Percentiles rank a stretch among this genome's conserved stretches.
phyloP scores from a whole-genome alignment of 2,329 filamentous ascomycete species.

The Aspergillus pseudoterreus region DNA sequence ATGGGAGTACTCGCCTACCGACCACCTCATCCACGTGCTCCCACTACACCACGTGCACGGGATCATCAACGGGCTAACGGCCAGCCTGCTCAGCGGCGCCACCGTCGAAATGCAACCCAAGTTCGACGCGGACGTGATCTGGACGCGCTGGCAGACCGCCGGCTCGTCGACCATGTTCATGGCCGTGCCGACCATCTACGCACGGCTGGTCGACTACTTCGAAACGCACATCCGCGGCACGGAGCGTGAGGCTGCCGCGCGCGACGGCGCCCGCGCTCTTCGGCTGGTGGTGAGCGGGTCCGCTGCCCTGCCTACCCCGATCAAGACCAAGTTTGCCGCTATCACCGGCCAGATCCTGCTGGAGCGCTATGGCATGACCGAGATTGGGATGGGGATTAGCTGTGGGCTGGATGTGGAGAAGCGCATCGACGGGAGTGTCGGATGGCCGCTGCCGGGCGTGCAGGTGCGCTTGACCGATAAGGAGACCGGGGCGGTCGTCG shows the following conservation, averaged over 20 bases:
- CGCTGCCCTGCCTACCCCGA: constrained; percentile 40
- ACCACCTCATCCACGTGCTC: constrained; percentile 48
- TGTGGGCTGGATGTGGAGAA: constrained; percentile 39
- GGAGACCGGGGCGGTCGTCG: constrained; percentile 32
- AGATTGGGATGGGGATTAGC: constrained; percentile 49
- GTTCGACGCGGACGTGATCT: constrained; percentile 44
- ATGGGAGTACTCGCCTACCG: constrained; percentile 30
- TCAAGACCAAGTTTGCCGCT: constrained; percentile 38
- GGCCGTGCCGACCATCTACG: constrained; percentile 52
- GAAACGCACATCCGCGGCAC: constrained; percentile 37
- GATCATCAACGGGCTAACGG: constrained; percentile 48
- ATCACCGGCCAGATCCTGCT: constrained; percentile 43
- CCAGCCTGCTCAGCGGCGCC: constrained; percentile 44
- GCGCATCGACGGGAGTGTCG: constrained; percentile 47
- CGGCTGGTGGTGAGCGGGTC: constrained; percentile 42
- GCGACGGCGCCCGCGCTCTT: constrained; percentile 31
- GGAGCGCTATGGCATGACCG: constrained; percentile 50
- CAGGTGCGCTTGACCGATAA: constrained; percentile 45
- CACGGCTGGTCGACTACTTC: constrained; percentile 46
- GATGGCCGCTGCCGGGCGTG: constrained; percentile 46
- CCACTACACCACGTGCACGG: constrained; percentile 52
- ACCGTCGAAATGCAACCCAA: constrained; percentile 48
- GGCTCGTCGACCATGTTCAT: constrained; percentile 47
- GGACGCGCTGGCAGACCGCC: constrained; percentile 43
- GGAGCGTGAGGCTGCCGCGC: constrained; percentile 28